Evolutionary conservation across 2,329 filamentous ascomycete genomes (phyloP).

Genomic region (Aspergillus sojae): DNA sequence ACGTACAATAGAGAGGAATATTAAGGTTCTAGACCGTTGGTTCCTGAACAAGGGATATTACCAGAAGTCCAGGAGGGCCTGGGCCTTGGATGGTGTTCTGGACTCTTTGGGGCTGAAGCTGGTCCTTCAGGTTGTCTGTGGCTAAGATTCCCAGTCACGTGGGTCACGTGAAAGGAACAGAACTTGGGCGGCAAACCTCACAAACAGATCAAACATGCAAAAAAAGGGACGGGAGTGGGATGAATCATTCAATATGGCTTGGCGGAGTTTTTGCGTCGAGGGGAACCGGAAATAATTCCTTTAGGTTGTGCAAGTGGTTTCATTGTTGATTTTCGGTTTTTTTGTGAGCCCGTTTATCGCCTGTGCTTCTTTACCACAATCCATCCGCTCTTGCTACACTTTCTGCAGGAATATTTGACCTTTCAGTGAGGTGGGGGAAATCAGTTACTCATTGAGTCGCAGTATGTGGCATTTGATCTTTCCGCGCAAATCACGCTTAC

Average conservation of each 20-base stretch:
- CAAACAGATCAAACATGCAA: slow-evolving; percentile 31
- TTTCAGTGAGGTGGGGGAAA: neutral
- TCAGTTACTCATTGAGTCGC: neutral
- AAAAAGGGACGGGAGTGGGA: slow-evolving; percentile 19
- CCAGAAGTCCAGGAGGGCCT: slow-evolving; percentile 31
- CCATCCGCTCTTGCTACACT: neutral
- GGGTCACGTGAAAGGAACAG: slow-evolving; percentile 1
- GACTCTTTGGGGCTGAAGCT: slow-evolving; percentile 27
- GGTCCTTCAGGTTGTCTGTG: slow-evolving; percentile 13
- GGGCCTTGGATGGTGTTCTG: slow-evolving; percentile 33
- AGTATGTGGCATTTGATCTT: neutral
- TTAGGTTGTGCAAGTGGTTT: neutral
- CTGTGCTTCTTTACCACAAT: neutral
- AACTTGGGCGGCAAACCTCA: slow-evolving; percentile 10
- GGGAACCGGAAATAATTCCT: neutral
- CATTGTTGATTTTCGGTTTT: neutral
- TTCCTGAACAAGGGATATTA: slow-evolving; percentile 20
- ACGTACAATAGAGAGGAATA: slow-evolving; percentile 5
- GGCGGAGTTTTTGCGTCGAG: slow-evolving; percentile 33
- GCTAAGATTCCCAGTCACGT: slow-evolving; percentile 1
- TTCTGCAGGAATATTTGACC: too few relatives aligned
- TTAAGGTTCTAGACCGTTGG: slow-evolving; percentile 33
- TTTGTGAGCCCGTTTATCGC: neutral
- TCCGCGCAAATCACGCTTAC: neutral
- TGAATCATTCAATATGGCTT: slow-evolving; percentile 28